These are phyloP conservation scores for Rosa persica DNA, from an alignment of 306 rosid genomes.

Conservation along the genomic window DNA sequence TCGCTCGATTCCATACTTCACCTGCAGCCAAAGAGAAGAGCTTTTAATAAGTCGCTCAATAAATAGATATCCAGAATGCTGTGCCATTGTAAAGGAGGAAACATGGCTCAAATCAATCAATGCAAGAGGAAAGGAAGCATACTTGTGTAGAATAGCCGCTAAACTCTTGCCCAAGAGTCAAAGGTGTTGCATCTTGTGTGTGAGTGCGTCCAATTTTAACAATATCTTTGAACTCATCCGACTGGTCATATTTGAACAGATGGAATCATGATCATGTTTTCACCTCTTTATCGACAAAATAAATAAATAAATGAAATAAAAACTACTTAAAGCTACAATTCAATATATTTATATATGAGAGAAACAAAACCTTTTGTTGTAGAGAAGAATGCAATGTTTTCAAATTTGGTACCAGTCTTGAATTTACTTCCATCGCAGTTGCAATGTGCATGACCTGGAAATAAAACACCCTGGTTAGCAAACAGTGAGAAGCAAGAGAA, in stretches of 20 bases:
- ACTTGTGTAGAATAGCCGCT: constrained; percentile 98
- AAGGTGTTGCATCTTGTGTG: constrained; percentile 97
- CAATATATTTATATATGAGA: neutral
- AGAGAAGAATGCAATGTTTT: constrained; percentile 66
- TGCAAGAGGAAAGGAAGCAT: constrained; percentile 31
- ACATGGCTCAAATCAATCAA: constrained; percentile 5
- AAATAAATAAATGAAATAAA: neutral
- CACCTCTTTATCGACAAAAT: neutral
- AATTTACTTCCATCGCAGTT: constrained; percentile 76
- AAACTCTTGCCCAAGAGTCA: constrained; percentile 98
- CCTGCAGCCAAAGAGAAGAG: constrained; percentile 53
- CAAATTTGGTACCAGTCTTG: constrained; percentile 80
- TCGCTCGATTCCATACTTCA: constrained; percentile 85
- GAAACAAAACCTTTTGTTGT: constrained; percentile 68
- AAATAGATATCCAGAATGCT: constrained; percentile 13
- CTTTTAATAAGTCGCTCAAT: constrained; percentile 23
- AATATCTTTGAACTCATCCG: constrained; percentile 87
- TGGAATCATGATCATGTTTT: neutral
- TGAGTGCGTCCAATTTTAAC: constrained; percentile 98
- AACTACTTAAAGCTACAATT: neutral
- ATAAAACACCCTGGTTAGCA: constrained; percentile 8
- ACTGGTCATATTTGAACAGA: constrained; percentile 44
- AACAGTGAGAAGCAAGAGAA: neutral
- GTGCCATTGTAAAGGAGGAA: constrained; percentile 9
- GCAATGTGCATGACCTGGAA: constrained; percentile 98